Percentiles rank a stretch among this genome's conserved stretches.
Evolutionary conservation across 176 grass and related monocot genomes (phyloP).

Genomic region (Poa annua): DNA sequence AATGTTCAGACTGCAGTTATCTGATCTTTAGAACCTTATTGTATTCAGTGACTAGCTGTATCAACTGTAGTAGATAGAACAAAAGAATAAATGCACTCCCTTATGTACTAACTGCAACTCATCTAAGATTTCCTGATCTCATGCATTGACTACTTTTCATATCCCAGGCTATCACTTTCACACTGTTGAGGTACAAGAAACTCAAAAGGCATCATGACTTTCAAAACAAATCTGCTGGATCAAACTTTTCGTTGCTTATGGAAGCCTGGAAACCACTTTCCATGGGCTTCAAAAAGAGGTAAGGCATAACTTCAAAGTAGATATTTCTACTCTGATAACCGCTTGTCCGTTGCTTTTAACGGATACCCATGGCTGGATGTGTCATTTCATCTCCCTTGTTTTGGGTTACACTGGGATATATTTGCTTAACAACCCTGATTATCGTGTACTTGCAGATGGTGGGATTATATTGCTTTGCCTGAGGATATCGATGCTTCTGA

Average conservation of each 20-base stretch:
- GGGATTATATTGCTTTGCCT: conserved; percentile 94
- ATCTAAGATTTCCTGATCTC: conserved; percentile 20
- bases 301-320: conserved; percentile 25
- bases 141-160: conserved; percentile 33
- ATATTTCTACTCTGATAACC: neutral
- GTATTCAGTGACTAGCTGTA: neutral
- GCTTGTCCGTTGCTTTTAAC: neutral
- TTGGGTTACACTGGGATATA: neutral
- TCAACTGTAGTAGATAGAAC: neutral
- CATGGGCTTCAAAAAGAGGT: conserved; percentile 98
- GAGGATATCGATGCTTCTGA: conserved; percentile 71
- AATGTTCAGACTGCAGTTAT: conserved; percentile 21
- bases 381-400: conserved; percentile 22
- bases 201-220: conserved; percentile 57
- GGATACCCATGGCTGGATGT: neutral
- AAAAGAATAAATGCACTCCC: neutral
- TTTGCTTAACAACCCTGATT: conserved; percentile 31
- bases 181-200: conserved; percentile 86
- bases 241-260: conserved; percentile 79
- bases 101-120: conserved; percentile 18
- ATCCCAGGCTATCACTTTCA: conserved; percentile 80
- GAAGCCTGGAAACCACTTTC: conserved; percentile 97
- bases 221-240: conserved; percentile 51
- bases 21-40: conserved; percentile 16
- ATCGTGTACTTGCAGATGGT: conserved; percentile 74